Conservation (phyloP, 1,284 basidiomycete genomes). For the Ustilago trichophora region DNA sequence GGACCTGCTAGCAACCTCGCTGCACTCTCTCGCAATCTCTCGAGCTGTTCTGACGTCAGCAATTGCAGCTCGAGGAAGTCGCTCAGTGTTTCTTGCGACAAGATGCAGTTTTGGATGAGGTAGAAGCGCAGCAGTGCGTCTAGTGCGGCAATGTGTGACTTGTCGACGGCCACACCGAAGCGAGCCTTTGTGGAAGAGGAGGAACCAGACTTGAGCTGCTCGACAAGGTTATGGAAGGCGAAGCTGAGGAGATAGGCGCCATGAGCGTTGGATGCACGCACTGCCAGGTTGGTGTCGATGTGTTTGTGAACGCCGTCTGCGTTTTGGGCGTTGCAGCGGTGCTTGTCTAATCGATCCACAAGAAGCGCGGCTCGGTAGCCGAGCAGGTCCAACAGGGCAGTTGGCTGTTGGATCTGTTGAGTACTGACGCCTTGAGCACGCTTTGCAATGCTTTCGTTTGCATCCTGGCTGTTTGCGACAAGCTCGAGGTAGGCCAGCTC, state of each 20-base stretch:
- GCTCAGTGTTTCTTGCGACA: slow-evolving; percentile 13
- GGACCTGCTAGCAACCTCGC: slow-evolving; percentile 28
- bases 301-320: slow-evolving; percentile 26
- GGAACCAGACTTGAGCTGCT: slow-evolving; percentile 12
- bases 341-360: slow-evolving; percentile 31
- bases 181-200: neutral
- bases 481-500: slow-evolving; percentile 43
- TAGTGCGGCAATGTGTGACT: slow-evolving; percentile 16
- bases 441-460: neutral
- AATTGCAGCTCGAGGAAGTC: slow-evolving; percentile 35
- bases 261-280: slow-evolving; percentile 45
- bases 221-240: slow-evolving; percentile 30
- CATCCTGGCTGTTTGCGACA: neutral
- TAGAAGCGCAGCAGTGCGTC: slow-evolving; percentile 38
- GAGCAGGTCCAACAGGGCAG: slow-evolving; percentile 33
- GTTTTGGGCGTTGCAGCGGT: slow-evolving; percentile 16
- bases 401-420: slow-evolving; percentile 17
- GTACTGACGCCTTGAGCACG: slow-evolving; percentile 9
- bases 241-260: slow-evolving; percentile 41
- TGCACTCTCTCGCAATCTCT: slow-evolving; percentile 12
- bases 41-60: slow-evolving; percentile 16
- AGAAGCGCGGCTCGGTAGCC: slow-evolving; percentile 36
- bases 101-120: slow-evolving; percentile 47
- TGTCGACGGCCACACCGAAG: slow-evolving; percentile 14
- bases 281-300: slow-evolving; percentile 45